These are phyloP conservation scores for Trichoderma atroviride DNA, from an alignment of 2,329 filamentous ascomycete genomes.

Conservation along the genomic window DNA sequence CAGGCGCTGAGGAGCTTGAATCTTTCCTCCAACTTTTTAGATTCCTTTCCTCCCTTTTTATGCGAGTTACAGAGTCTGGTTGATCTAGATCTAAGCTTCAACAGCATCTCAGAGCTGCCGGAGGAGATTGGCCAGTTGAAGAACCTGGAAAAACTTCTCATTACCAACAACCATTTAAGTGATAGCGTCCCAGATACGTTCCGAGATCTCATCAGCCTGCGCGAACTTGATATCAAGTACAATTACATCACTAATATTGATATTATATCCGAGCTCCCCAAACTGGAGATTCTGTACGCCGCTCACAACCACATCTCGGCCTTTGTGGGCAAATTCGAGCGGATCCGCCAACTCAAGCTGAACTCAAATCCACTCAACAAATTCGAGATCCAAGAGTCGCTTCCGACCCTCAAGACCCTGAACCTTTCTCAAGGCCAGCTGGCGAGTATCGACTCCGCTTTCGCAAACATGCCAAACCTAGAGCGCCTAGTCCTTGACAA, in stretches of 20 bases:
- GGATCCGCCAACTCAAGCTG: constrained; percentile 79
- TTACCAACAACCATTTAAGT: constrained; percentile 89
- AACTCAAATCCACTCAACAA: constrained; percentile 96
- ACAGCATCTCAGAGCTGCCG: constrained; percentile 78
- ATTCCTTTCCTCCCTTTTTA: constrained; percentile 81
- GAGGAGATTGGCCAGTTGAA: constrained; percentile 75
- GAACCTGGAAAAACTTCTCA: constrained; percentile 84
- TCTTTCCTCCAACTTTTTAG: constrained; percentile 89
- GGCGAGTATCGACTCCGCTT: constrained; percentile 85
- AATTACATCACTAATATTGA: constrained; percentile 89
- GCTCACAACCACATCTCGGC: constrained; percentile 92
- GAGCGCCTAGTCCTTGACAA: constrained; percentile 88
- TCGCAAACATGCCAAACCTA: constrained; percentile 82
- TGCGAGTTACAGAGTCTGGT: constrained; percentile 81
- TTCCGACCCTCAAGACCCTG: constrained; percentile 80
- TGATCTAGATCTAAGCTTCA: constrained; percentile 96
- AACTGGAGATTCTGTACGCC: constrained; percentile 82
- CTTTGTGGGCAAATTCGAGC: constrained; percentile 86
- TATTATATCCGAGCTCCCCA: constrained; percentile 79
- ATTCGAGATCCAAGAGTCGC: constrained; percentile 77
- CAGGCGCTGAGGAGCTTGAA: constrained; percentile 80
- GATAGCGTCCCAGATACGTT: constrained; percentile 76
- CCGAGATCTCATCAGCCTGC: constrained; percentile 72
- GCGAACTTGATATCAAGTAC: constrained; percentile 92
- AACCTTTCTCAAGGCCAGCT: constrained; percentile 92